Percentiles rank a stretch among this genome's conserved stretches.
Evolutionary conservation across 2,329 filamentous ascomycete genomes (phyloP).

Genomic region (Sclerotinia sclerotiorum): DNA sequence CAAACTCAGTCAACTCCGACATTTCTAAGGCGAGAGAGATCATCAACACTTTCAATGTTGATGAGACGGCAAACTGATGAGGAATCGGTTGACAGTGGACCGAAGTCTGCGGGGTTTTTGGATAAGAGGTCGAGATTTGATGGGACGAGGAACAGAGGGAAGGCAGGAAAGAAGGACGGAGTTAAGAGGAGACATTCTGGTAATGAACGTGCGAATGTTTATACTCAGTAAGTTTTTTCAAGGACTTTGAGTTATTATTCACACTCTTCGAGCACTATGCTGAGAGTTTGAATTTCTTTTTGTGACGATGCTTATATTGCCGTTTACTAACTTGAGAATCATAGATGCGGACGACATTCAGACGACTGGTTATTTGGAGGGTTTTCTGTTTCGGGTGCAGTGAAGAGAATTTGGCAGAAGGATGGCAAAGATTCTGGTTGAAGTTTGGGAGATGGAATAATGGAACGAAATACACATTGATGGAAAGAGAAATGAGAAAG

Average conservation of each 20-base stretch:
- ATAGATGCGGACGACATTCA: slow-evolving; percentile 26
- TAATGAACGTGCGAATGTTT: slow-evolving; percentile 23
- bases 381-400: slow-evolving; percentile 16
- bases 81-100: background rate
- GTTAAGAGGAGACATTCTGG: slow-evolving; percentile 18
- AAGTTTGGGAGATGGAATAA: background rate
- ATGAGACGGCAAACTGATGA: slow-evolving; percentile 2
- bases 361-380: slow-evolving; percentile 28
- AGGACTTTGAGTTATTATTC: background rate
- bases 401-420: slow-evolving; percentile 27
- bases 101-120: background rate
- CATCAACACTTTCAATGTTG: slow-evolving; percentile 15
- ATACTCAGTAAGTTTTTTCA: slow-evolving; percentile 24
- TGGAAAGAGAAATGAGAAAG: background rate
- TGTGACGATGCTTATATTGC: background rate
- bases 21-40: slow-evolving; percentile 2
- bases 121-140: slow-evolving; percentile 2
- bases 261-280: background rate
- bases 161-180: slow-evolving; percentile 12
- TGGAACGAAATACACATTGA: background rate
- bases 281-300: background rate
- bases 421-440: slow-evolving; percentile 18
- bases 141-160: background rate
- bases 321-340: background rate
- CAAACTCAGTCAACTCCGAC: background rate